Percentiles rank a stretch among this genome's conserved stretches.
phyloP scores from a whole-genome alignment of 140 eudicot genomes.

The Flaveria floridana region DNA sequence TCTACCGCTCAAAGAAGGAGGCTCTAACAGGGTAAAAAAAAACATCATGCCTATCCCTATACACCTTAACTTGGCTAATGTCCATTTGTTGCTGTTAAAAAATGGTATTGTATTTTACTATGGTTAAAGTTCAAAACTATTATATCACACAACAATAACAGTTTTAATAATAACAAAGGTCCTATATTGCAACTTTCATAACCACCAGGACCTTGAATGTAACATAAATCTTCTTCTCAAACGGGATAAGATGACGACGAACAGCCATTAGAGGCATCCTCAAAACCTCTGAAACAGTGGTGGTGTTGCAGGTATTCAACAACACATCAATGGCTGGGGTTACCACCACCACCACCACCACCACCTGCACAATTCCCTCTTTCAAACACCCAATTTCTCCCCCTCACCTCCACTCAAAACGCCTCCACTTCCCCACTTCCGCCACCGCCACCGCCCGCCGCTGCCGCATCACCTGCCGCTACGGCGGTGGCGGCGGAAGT shows the following conservation, averaged over 20 bases:
- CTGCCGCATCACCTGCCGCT: conserved; percentile 44
- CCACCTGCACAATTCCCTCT: conserved; percentile 33
- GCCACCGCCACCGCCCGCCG: conserved; percentile 24
- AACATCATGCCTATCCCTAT: too few relatives aligned
- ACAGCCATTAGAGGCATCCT: conserved; percentile 31
- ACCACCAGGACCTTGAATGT: conserved; percentile 16
- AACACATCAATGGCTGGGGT: conserved; percentile 35
- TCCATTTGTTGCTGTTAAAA: too few relatives aligned
- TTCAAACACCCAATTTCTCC: conserved; percentile 36
- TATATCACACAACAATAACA: too few relatives aligned
- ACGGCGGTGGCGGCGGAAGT: conserved; percentile 38
- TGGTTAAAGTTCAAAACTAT: too few relatives aligned
- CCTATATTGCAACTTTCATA: not conserved
- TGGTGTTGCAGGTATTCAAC: conserved; percentile 14
- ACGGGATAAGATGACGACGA: conserved; percentile 32
- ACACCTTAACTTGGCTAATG: too few relatives aligned
- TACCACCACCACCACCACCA: conserved; percentile 35
- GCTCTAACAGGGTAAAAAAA: too few relatives aligned
- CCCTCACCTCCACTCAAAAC: conserved; percentile 24
- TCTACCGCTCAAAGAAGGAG: too few relatives aligned
- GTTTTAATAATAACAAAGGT: not conserved
- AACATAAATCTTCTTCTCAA: not conserved
- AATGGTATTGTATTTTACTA: too few relatives aligned
- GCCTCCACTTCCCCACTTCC: conserved; percentile 25
- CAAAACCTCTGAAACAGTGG: conserved; percentile 23